Percentiles rank a stretch among this genome's conserved stretches.
These are phyloP conservation scores for Trichosporon sp. DNA, from an alignment of 1,284 basidiomycete species.

Conservation along the genomic window DNA sequence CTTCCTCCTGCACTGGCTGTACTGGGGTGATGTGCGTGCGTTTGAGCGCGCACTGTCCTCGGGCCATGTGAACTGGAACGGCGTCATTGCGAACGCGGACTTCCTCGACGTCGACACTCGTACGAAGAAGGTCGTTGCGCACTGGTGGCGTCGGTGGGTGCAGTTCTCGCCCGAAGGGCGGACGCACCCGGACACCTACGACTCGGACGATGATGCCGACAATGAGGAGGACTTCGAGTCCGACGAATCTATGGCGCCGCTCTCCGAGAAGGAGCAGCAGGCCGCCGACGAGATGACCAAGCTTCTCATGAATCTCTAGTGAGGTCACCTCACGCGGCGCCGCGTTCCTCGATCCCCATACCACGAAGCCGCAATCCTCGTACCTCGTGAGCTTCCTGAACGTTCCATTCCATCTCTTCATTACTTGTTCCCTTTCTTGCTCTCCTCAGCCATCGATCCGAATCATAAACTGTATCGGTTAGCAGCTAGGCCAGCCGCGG, in stretches of 20 bases:
- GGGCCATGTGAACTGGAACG: conserved; percentile 45
- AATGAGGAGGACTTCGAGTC: neutral
- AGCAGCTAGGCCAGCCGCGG: neutral
- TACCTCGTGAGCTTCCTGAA: neutral
- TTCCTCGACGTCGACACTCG: conserved; percentile 44
- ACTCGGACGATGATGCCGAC: conserved; percentile 6
- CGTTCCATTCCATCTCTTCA: neutral
- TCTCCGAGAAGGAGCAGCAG: neutral
- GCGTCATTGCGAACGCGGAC: conserved; percentile 47
- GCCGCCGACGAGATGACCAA: conserved; percentile 14
- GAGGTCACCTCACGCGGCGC: too few relatives aligned
- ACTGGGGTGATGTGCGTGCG: conserved; percentile 42
- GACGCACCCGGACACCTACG: conserved; percentile 9
- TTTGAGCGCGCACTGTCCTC: conserved; percentile 38
- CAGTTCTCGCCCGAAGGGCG: conserved; percentile 13
- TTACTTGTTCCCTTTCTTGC: neutral
- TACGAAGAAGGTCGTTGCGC: conserved; percentile 42
- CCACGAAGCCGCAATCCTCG: too few relatives aligned
- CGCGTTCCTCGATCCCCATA: neutral
- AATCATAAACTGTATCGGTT: neutral
- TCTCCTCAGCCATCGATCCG: neutral
- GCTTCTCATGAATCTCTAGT: conserved; percentile 2
- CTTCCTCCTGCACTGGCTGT: conserved; percentile 47
- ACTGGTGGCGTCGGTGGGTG: conserved; percentile 49
- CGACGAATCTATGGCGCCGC: neutral